A percentile compares a stretch with the other conserved stretches of the same genome.
phyloP scores from a whole-genome alignment of 2,329 filamentous ascomycete genomes.

The Dactylella cylindrospora region DNA sequence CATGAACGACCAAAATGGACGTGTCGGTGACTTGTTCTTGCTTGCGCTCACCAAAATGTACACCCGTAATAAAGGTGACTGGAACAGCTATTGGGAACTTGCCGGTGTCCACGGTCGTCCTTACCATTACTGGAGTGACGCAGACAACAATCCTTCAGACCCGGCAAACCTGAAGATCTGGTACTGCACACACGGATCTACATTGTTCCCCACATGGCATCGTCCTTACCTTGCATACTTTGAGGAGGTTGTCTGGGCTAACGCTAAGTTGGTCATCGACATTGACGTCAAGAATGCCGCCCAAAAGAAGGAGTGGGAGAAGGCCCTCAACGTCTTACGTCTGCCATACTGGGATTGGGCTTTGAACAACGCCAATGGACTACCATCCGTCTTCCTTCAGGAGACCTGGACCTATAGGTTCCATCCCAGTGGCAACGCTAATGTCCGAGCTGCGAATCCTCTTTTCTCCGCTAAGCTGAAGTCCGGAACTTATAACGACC shows the following conservation, averaged over 20 bases:
- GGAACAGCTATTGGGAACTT: slow-evolving; percentile 22
- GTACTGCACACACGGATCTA: slow-evolving; percentile 33
- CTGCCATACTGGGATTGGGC: slow-evolving; percentile 43
- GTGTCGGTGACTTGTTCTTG: slow-evolving; percentile 19
- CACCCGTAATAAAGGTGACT: neutral
- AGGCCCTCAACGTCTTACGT: slow-evolving; percentile 2
- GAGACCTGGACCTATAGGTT: neutral
- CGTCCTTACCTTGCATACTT: slow-evolving; percentile 69
- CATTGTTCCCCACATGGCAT: slow-evolving; percentile 74
- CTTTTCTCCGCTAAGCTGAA: slow-evolving; percentile 3
- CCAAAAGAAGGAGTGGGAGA: neutral
- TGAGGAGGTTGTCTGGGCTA: slow-evolving; percentile 24
- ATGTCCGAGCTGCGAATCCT: neutral
- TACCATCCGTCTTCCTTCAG: neutral
- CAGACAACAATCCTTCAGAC: neutral
- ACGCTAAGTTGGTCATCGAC: slow-evolving; percentile 5
- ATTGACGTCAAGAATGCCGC: neutral
- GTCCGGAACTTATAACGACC: neutral
- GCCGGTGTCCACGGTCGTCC: slow-evolving; percentile 37
- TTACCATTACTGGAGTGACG: slow-evolving; percentile 1
- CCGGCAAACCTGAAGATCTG: neutral
- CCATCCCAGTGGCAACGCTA: neutral
- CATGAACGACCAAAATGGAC: slow-evolving; percentile 1
- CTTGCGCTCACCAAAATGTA: slow-evolving; percentile 15
- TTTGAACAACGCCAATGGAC: neutral